Percentiles rank a stretch among this genome's conserved stretches.
These are phyloP conservation scores for Colletotrichum australisinense DNA, from an alignment of 2,329 filamentous ascomycete species.

Conservation along the genomic window DNA sequence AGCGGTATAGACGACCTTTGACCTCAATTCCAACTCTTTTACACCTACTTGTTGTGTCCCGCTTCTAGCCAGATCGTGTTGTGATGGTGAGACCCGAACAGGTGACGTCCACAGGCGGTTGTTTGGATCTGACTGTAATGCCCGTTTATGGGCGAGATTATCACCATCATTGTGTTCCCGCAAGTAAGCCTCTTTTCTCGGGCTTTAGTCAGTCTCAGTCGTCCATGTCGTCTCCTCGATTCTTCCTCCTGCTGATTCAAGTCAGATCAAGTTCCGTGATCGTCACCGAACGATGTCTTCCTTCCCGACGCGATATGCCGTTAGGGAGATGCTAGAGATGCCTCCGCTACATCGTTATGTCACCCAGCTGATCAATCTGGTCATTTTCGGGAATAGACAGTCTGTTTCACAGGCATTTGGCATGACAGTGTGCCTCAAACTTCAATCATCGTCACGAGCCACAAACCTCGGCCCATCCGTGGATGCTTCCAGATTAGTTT, in stretches of 20 bases:
- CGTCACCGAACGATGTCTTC: not conserved
- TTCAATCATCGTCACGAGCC: not conserved
- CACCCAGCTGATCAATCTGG: too few species aligned
- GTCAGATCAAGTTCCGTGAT: too few species aligned
- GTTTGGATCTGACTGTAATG: not conserved
- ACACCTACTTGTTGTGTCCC: not conserved
- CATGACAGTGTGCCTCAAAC: not conserved
- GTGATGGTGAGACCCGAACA: not conserved
- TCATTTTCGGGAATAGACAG: too few species aligned
- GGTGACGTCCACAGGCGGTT: not conserved
- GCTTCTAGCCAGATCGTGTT: not conserved
- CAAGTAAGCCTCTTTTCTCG: not conserved
- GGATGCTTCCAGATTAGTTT: not conserved
- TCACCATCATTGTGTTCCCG: not conserved
- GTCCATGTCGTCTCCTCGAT: not conserved
- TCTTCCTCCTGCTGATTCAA: too few species aligned
- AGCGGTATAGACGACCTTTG: constrained; percentile 1
- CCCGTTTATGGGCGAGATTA: not conserved
- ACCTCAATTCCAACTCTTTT: not conserved
- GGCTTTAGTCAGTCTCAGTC: not conserved
- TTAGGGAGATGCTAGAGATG: not conserved
- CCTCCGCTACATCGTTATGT: too few species aligned
- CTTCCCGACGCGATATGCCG: too few species aligned
- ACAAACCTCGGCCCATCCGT: not conserved
- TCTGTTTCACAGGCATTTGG: not conserved